Conservation (phyloP, 176 grass and related monocot genomes). For the Pontederia paniculata region DNA sequence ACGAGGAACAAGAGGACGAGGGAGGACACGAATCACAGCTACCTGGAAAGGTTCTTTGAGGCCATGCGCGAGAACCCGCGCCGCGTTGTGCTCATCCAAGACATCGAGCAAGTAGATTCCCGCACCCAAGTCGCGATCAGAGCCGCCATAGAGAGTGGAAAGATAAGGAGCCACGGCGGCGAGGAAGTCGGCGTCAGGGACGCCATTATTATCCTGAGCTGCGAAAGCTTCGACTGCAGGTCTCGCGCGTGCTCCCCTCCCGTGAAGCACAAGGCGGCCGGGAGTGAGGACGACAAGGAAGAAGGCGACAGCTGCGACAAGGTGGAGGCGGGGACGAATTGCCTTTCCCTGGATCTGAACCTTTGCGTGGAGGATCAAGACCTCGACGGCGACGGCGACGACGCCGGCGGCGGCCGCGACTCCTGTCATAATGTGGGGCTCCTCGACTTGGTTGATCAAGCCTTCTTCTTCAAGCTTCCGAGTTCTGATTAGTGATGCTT, state of each 20-base stretch:
- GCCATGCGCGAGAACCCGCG: conserved; percentile 37
- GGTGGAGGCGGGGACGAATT: background rate
- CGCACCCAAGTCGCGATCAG: conserved; percentile 27
- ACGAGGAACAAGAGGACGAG: conserved; percentile 40
- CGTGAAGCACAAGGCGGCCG: conserved; percentile 25
- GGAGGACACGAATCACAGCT: conserved; percentile 12
- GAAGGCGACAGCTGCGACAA: conserved; percentile 9
- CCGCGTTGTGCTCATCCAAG: conserved; percentile 51
- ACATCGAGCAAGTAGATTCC: conserved; percentile 34
- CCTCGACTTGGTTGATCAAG: conserved; percentile 38
- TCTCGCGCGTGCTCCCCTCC: conserved; percentile 32
- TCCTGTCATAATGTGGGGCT: conserved; percentile 26
- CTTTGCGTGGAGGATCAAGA: conserved; percentile 20
- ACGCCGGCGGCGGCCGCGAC: background rate
- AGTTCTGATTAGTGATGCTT: conserved; percentile 19
- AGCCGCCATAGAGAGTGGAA: conserved; percentile 35
- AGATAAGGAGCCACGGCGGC: conserved; percentile 19
- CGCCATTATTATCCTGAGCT: conserved; percentile 59
- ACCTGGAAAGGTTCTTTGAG: conserved; percentile 32
- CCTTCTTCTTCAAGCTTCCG: conserved; percentile 41
- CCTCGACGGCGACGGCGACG: conserved; percentile 22
- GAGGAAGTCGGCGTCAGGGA: conserved; percentile 40
- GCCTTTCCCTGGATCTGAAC: conserved; percentile 50
- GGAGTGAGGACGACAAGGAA: conserved; percentile 11
- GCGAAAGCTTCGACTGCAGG: conserved; percentile 33